These are phyloP conservation scores for Diophrys appendiculata DNA, from an alignment of 73 alveolate genomes.

Conservation along the genomic window DNA sequence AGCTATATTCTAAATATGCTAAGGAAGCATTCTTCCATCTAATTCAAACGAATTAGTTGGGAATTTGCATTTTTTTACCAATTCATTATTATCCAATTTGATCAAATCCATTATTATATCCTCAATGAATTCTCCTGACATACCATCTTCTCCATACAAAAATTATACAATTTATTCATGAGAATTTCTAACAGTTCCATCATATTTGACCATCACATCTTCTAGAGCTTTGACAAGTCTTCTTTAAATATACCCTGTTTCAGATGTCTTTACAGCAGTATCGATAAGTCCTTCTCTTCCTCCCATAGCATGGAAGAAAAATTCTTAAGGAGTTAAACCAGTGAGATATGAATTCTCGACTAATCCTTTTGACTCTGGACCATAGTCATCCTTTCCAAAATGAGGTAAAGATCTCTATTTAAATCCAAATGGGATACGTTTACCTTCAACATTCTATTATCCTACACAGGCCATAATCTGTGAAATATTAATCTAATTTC, in stretches of 20 bases:
- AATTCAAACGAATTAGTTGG: constrained; percentile 30
- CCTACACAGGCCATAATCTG: constrained; percentile 99
- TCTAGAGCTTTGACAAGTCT: constrained; percentile 98
- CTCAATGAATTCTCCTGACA: constrained; percentile 96
- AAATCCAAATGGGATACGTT: constrained; percentile 98
- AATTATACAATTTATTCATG: constrained; percentile 94
- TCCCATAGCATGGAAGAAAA: constrained; percentile 99
- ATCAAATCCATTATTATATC: constrained; percentile 80
- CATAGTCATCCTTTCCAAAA: constrained; percentile 98
- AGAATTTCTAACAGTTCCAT: constrained; percentile 99
- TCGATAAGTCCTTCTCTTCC: constrained; percentile 99
- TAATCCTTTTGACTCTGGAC: constrained; percentile 99
- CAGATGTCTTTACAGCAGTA: constrained; percentile 99
- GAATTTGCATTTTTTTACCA: constrained; percentile 65
- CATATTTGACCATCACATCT: constrained; percentile 99
- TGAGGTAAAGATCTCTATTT: constrained; percentile 98
- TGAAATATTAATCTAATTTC: constrained; percentile 91
- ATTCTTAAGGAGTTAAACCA: constrained; percentile 97
- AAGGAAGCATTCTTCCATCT: constrained; percentile 60
- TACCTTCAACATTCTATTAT: constrained; percentile 99
- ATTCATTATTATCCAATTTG: constrained; percentile 67
- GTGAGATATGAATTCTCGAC: constrained; percentile 96
- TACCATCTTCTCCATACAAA: constrained; percentile 99
- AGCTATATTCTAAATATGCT: constrained; percentile 60
- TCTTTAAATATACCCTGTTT: constrained; percentile 99